These are phyloP conservation scores for Penicillium frequentans DNA, from an alignment of 2,329 filamentous ascomycete species.

Conservation along the genomic window DNA sequence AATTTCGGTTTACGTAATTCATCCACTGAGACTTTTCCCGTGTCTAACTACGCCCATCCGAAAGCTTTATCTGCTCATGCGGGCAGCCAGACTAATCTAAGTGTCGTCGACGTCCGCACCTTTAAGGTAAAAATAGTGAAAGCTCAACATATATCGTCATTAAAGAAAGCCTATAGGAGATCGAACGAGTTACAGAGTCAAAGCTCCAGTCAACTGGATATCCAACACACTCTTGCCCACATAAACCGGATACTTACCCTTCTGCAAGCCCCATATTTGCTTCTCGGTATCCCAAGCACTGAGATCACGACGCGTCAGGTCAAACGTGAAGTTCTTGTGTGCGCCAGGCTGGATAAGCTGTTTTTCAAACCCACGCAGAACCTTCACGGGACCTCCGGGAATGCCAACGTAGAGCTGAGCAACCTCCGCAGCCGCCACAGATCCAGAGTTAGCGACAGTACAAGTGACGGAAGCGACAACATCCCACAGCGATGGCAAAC, in stretches of 20 bases:
- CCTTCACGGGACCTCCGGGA: neutral
- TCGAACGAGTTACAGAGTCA: neutral
- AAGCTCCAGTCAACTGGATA: neutral
- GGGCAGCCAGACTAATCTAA: no score
- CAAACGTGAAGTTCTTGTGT: neutral
- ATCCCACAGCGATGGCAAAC: conserved; percentile 20
- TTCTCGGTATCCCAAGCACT: neutral
- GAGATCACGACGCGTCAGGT: neutral
- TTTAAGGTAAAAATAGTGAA: no score
- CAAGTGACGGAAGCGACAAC: neutral
- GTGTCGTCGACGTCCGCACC: no score
- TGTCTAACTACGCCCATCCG: no score
- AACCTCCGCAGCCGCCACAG: neutral
- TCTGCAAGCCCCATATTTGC: neutral
- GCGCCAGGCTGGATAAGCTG: neutral
- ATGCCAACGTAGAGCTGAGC: neutral
- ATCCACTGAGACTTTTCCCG: no score
- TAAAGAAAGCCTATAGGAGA: no score
- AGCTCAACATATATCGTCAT: no score
- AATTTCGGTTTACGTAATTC: no score
- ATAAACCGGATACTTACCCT: neutral
- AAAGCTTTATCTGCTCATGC: no score
- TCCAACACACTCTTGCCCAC: neutral
- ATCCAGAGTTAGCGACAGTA: neutral
- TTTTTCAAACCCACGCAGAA: neutral